Conservation (phyloP, 371 early-diverging fungal genomes). For the Zychaea mexicana region DNA sequence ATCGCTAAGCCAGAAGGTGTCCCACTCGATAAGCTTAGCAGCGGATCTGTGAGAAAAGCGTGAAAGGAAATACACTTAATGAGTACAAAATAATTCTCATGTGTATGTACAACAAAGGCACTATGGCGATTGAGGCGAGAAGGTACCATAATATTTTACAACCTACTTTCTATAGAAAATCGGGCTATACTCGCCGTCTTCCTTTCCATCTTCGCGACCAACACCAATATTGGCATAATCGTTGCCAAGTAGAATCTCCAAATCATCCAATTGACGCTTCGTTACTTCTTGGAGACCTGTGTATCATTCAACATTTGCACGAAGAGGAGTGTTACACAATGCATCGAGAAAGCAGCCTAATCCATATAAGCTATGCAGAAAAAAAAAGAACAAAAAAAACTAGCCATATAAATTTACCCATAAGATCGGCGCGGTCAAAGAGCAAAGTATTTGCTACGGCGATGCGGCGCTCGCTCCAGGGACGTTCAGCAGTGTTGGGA, state of each 20-base stretch:
- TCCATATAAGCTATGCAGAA: neutral
- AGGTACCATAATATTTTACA: neutral
- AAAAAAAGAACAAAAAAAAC: neutral
- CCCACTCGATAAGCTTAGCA: neutral
- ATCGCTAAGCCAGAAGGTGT: neutral
- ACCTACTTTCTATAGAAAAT: conserved; percentile 44
- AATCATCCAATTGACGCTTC: conserved; percentile 20
- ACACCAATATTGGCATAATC: conserved; percentile 49
- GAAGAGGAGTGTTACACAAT: neutral
- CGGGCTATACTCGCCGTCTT: conserved; percentile 41
- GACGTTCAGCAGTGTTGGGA: neutral
- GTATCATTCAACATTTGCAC: neutral
- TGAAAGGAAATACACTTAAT: no score
- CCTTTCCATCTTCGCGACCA: conserved; percentile 51
- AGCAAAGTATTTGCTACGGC: neutral
- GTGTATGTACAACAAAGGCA: neutral
- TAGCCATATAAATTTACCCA: no score
- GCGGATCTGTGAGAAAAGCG: neutral
- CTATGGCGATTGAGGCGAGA: neutral
- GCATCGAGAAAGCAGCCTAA: neutral
- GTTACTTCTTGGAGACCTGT: conserved; percentile 3
- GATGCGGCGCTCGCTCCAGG: neutral
- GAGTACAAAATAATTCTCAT: neutral
- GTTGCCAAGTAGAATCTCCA: conserved; percentile 33
- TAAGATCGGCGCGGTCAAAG: neutral